Evolutionary conservation across 2,329 filamentous ascomycete genomes (phyloP).

Genomic region (Xylariaceae sp.): DNA sequence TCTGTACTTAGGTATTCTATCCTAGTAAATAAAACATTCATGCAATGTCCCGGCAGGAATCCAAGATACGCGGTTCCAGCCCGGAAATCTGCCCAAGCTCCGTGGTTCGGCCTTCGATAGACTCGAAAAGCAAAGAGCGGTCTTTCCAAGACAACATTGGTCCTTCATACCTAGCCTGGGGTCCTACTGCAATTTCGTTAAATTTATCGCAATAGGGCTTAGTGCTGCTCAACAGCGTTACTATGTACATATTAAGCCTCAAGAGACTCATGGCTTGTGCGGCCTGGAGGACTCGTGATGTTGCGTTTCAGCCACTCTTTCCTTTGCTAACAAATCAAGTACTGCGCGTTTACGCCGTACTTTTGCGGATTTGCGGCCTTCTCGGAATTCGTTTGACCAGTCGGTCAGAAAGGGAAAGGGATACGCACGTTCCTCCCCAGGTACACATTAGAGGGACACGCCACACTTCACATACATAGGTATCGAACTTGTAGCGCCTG

Average conservation of each 20-base stretch:
- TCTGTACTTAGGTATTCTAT: no score
- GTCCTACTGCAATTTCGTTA: conserved; percentile 30
- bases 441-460: no score
- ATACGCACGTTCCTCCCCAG: no score
- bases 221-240: conserved; percentile 24
- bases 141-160: neutral
- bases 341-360: no score
- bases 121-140: neutral
- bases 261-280: conserved; percentile 12
- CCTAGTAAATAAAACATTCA: neutral
- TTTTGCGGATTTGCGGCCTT: no score
- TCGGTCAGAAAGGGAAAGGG: no score
- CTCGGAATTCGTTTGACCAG: no score
- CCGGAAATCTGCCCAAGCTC: neutral
- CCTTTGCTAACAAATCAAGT: no score
- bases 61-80: neutral
- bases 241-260: conserved; percentile 14
- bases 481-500: no score
- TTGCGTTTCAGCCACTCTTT: no score
- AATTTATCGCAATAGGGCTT: conserved; percentile 37
- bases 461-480: no score
- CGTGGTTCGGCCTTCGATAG: neutral
- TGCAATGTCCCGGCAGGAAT: neutral
- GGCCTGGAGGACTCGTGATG: neutral
- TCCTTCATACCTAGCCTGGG: neutral